Percentiles rank a stretch among this genome's conserved stretches.
Conservation (phyloP, 2,329 filamentous ascomycete genomes). For the Thelonectria rubi region DNA sequence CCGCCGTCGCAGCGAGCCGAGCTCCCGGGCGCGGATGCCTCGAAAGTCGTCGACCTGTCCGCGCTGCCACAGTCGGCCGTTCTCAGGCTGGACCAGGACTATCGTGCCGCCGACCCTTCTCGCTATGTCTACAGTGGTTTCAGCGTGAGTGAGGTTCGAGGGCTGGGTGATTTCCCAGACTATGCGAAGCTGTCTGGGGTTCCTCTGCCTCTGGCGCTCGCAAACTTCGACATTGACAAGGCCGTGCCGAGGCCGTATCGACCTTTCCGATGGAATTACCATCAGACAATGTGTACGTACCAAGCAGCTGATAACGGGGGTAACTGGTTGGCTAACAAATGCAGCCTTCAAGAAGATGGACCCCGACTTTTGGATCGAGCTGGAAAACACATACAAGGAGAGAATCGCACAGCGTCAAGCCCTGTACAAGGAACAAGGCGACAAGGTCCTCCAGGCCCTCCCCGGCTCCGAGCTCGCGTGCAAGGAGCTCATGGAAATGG, state of each 20-base stretch:
- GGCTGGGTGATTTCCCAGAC: constrained; percentile 80
- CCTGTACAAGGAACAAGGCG: constrained; percentile 71
- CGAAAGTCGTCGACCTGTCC: constrained; percentile 22
- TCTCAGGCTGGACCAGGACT: constrained; percentile 48
- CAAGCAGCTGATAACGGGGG: neutral
- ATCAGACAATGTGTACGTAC: constrained; percentile 85
- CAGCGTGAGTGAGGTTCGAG: constrained; percentile 73
- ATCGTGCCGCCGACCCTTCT: constrained; percentile 42
- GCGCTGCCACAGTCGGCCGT: constrained; percentile 33
- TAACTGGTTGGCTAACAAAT: constrained; percentile 43
- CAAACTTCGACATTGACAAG: constrained; percentile 72
- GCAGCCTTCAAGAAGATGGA: constrained; percentile 81
- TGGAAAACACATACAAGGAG: constrained; percentile 75
- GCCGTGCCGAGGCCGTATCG: constrained; percentile 79
- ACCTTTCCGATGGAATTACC: constrained; percentile 84
- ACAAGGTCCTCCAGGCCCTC: constrained; percentile 70
- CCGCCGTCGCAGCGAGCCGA: constrained; percentile 39
- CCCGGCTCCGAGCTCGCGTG: constrained; percentile 82
- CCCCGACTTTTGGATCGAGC: constrained; percentile 87
- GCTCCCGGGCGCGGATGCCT: constrained; percentile 21
- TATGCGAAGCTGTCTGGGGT: constrained; percentile 80
- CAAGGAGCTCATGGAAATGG: constrained; percentile 90
- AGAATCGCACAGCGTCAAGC: constrained; percentile 74
- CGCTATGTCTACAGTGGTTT: constrained; percentile 74
- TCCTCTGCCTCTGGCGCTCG: constrained; percentile 71